Conservation (phyloP, 176 grass and related monocot genomes). For the Thalia dealbata region DNA sequence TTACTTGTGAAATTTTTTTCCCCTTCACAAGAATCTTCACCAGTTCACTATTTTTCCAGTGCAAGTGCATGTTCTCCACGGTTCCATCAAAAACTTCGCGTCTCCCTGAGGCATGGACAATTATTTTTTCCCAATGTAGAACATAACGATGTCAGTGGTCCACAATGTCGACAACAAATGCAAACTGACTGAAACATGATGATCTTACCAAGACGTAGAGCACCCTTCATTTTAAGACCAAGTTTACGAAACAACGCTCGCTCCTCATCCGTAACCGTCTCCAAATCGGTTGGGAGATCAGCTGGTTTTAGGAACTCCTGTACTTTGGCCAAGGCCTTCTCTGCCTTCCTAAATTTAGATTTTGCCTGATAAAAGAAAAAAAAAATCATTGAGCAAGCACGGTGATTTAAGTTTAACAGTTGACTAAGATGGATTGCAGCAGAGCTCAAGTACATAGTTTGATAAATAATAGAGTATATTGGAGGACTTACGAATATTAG, state of each 20-base stretch:
- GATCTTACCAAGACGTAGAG: slow-evolving; percentile 58
- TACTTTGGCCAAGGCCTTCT: slow-evolving; percentile 72
- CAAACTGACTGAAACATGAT: too few relatives aligned
- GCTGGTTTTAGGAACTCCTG: slow-evolving; percentile 57
- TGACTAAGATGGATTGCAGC: not conserved
- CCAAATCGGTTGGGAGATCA: slow-evolving; percentile 80
- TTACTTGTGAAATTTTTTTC: slow-evolving; percentile 80
- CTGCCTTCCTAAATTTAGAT: slow-evolving; percentile 74
- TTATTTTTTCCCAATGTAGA: slow-evolving; percentile 13
- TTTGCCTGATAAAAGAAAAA: slow-evolving; percentile 39
- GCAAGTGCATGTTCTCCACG: slow-evolving; percentile 87
- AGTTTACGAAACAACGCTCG: slow-evolving; percentile 59
- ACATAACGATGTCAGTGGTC: not conserved
- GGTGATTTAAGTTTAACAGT: slow-evolving; percentile 1
- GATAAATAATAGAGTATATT: not conserved
- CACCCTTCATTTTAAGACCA: slow-evolving; percentile 84
- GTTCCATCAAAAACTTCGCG: slow-evolving; percentile 88
- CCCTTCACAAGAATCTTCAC: slow-evolving; percentile 78
- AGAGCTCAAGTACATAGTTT: not conserved
- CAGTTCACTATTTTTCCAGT: slow-evolving; percentile 87
- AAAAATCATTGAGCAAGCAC: slow-evolving; percentile 11
- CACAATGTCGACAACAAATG: not conserved
- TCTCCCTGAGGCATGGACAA: slow-evolving; percentile 34
- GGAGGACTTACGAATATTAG: slow-evolving; percentile 51
- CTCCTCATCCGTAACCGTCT: slow-evolving; percentile 90